Evolutionary conservation across 164 flowering plant species (phyloP), one percentile per base, ranked within the genome.

Genomic region (Berberis thunbergii): DNA sequence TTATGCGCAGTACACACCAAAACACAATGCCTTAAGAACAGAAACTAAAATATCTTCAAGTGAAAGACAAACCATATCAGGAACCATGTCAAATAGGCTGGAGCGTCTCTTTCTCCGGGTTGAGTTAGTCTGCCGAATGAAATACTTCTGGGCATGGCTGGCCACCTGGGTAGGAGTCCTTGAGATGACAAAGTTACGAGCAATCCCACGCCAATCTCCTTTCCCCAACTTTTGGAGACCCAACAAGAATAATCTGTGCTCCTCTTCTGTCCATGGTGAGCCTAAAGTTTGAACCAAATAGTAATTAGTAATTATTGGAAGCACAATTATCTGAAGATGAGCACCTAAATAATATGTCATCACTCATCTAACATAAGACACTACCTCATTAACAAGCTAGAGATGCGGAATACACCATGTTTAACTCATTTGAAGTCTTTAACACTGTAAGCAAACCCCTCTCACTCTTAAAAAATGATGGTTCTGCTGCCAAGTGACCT

Each of bases 111-210:
- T 88, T 74, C 88, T 81, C 48, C 96, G 67, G 39, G 82, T 72
- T 40, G 82, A 74, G 72, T 82, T 85, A 65, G 61, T 78, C 73
- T 90, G 98, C 44, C 97, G 77, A 57, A 86, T 90, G 76, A 91
- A 91, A 54, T 86, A 83, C 70, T 91, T 91, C 70, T 91, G 98
- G 26, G 98, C 98, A 83, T 92, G 98, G 76, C 98, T 92, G 43
- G 98, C 98, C 12, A 92, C 98, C 70, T 92, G 96, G 13, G 96
- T 92, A 11, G 98, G 98, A 65, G 94, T 93, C 73, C 97, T 83
- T 62, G 98, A 76, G 0, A 76, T 63, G 2, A 93, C 98, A 77
- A 56, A 93, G 61, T 77, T 83, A 2, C 86, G 78, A 46, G 98
- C 77, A 67, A 93, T 93, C 4, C 97, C 97, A 54, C 97, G 88